Conservation (phyloP, 1,139 yeast species). For the Lodderomyces pseudojiufengensis region DNA sequence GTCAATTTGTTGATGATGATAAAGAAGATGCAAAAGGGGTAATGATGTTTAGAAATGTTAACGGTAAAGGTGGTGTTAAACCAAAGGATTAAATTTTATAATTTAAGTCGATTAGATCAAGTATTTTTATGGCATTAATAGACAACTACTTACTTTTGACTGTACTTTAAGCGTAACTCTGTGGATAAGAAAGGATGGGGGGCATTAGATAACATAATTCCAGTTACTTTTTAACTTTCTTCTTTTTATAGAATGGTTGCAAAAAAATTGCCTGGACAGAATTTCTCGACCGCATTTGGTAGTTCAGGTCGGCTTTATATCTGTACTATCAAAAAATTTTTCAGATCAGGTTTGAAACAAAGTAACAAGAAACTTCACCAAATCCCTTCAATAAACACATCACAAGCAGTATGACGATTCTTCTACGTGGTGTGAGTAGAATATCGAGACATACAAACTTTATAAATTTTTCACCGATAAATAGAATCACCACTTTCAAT, state of each 20-base stretch:
- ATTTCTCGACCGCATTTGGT: no score
- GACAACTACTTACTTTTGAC: background rate
- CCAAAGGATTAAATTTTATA: constrained; percentile 30
- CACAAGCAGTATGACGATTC: constrained; percentile 12
- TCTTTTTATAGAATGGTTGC: no score
- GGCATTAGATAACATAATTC: no score
- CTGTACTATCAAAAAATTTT: constrained; percentile 2
- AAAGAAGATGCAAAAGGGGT: constrained; percentile 53
- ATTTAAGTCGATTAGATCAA: constrained; percentile 6
- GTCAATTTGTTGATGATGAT: constrained; percentile 83
- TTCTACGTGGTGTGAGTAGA: constrained; percentile 14
- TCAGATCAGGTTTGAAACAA: constrained; percentile 1
- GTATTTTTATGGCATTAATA: no score
- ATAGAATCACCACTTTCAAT: background rate
- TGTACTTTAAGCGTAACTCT: no score
- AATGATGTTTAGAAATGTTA: constrained; percentile 56
- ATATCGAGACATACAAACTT: background rate
- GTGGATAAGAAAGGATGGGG: no score
- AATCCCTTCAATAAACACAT: background rate
- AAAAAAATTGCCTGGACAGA: no score
- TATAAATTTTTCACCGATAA: no score
- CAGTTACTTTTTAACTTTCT: no score
- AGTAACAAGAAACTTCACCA: background rate
- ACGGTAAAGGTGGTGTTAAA: constrained; percentile 48
- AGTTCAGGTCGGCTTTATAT: background rate